These are phyloP conservation scores for Aplosporella prunicola DNA, from an alignment of 2,329 filamentous ascomycete species.

Conservation along the genomic window DNA sequence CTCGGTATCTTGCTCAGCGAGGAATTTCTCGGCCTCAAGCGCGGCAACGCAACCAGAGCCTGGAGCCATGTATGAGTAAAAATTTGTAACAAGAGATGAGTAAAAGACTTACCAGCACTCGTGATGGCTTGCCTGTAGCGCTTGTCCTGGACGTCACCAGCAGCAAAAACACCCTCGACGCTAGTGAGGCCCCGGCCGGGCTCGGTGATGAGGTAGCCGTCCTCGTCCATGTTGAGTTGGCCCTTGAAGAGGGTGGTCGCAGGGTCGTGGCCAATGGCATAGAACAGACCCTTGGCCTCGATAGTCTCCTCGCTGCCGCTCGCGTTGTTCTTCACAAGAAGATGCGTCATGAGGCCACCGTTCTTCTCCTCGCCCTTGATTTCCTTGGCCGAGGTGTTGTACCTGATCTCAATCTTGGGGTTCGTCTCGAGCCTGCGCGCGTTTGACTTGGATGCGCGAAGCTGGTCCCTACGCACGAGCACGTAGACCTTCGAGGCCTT, in stretches of 20 bases:
- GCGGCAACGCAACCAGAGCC: slow-evolving; percentile 92
- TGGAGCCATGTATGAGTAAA: too few species aligned
- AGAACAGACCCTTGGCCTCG: slow-evolving; percentile 87
- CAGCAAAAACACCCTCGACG: slow-evolving; percentile 86
- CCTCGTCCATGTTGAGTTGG: slow-evolving; percentile 77
- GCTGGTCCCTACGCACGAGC: slow-evolving; percentile 75
- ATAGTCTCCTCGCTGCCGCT: slow-evolving; percentile 74
- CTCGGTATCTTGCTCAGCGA: slow-evolving; percentile 62
- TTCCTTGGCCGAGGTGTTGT: slow-evolving; percentile 72
- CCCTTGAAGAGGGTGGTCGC: slow-evolving; percentile 85
- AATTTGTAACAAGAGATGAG: too few species aligned
- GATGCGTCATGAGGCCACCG: slow-evolving; percentile 72
- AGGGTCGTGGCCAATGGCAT: slow-evolving; percentile 93
- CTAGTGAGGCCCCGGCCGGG: slow-evolving; percentile 84
- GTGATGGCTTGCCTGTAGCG: slow-evolving; percentile 95
- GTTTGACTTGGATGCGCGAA: slow-evolving; percentile 88
- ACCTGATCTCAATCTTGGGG: slow-evolving; percentile 84
- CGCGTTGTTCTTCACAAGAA: slow-evolving; percentile 70
- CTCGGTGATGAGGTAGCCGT: slow-evolving; percentile 84
- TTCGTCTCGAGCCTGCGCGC: slow-evolving; percentile 71
- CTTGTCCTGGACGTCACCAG: slow-evolving; percentile 98
- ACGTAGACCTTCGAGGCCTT: slow-evolving; percentile 94
- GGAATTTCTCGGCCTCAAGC: slow-evolving; percentile 88
- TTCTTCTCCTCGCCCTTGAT: slow-evolving; percentile 72
- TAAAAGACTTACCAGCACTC: too few species aligned